These are phyloP conservation scores for Escovopsis sp. DNA, from an alignment of 2,329 filamentous ascomycete genomes.

Conservation along the genomic window DNA sequence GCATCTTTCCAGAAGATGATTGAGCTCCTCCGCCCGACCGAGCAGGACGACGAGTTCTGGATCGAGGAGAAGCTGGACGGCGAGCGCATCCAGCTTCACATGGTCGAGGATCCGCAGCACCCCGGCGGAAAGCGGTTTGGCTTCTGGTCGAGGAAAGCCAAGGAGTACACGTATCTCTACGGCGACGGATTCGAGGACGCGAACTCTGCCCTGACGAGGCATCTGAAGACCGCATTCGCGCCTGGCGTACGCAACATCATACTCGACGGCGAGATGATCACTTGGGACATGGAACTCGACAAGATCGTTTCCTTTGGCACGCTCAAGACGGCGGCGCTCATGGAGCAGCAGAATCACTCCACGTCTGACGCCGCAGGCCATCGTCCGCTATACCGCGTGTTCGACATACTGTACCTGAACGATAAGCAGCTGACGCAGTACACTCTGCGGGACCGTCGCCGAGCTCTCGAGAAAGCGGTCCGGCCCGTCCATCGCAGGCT, in stretches of 20 bases:
- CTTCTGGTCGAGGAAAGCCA: conserved; percentile 94
- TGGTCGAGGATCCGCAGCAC: conserved; percentile 54
- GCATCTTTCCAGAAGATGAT: conserved; percentile 67
- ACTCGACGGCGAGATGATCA: conserved; percentile 96
- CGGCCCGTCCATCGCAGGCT: conserved; percentile 58
- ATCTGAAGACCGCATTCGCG: conserved; percentile 64
- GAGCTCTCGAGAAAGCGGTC: conserved; percentile 59
- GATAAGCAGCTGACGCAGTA: conserved; percentile 66
- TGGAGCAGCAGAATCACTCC: conserved; percentile 51
- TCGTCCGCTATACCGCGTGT: conserved; percentile 69
- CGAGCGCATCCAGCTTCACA: conserved; percentile 93
- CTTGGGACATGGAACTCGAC: conserved; percentile 80
- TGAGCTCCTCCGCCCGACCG: conserved; percentile 45
- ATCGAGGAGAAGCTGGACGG: conserved; percentile 97
- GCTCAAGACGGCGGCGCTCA: conserved; percentile 76
- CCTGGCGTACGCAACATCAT: conserved; percentile 72
- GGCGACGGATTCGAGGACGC: conserved; percentile 62
- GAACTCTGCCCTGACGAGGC: conserved; percentile 63
- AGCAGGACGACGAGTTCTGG: conserved; percentile 72
- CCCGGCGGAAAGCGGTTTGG: conserved; percentile 60
- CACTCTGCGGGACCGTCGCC: conserved; percentile 64
- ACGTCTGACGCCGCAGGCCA: conserved; percentile 34
- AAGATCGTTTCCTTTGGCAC: conserved; percentile 83
- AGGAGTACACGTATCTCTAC: conserved; percentile 92
- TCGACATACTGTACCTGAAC: conserved; percentile 86